A percentile compares a stretch with the other conserved stretches of the same genome.
Conservation (phyloP, 805 yeast species). For the Starmerella gropengiesseri region DNA sequence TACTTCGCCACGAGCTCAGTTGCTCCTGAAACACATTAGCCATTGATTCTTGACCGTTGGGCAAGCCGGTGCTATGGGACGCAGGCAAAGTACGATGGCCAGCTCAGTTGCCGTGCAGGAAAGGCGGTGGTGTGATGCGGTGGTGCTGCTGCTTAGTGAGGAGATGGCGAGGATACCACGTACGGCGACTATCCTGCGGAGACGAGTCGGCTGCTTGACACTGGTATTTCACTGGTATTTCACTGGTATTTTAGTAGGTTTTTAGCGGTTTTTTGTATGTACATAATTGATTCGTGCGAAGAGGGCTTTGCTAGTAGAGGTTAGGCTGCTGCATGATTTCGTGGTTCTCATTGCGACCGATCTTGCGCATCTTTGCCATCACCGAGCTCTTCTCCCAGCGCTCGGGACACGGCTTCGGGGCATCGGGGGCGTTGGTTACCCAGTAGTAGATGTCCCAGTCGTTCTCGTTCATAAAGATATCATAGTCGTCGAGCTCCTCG, state of each 20-base stretch:
- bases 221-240: too few species aligned
- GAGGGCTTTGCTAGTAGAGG: conserved; percentile 27
- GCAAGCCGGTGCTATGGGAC: too few species aligned
- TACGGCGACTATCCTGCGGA: too few species aligned
- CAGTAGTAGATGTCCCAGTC: conserved; percentile 99
- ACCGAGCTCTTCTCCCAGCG: conserved; percentile 65
- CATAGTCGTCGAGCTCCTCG: conserved; percentile 75
- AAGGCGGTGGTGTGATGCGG: too few species aligned
- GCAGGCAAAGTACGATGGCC: background rate
- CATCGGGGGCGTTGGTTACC: conserved; percentile 72
- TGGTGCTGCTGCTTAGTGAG: too few species aligned
- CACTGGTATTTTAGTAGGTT: too few species aligned
- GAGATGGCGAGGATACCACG: too few species aligned
- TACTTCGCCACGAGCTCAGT: conserved; percentile 28
- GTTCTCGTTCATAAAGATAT: conserved; percentile 70
- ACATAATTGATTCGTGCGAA: too few species aligned
- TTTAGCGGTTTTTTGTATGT: too few species aligned
- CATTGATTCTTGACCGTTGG: too few species aligned
- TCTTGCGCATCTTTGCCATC: conserved; percentile 54
- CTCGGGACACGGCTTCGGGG: conserved; percentile 76
- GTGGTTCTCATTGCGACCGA: conserved; percentile 59
- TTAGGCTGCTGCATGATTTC: conserved; percentile 84
- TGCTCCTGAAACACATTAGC: conserved; percentile 29
- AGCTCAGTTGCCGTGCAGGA: too few species aligned
- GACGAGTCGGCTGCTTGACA: too few species aligned